phyloP scores from a whole-genome alignment of 371 early-diverging fungal species.

The Batrachochytrium dendrobatidis region DNA sequence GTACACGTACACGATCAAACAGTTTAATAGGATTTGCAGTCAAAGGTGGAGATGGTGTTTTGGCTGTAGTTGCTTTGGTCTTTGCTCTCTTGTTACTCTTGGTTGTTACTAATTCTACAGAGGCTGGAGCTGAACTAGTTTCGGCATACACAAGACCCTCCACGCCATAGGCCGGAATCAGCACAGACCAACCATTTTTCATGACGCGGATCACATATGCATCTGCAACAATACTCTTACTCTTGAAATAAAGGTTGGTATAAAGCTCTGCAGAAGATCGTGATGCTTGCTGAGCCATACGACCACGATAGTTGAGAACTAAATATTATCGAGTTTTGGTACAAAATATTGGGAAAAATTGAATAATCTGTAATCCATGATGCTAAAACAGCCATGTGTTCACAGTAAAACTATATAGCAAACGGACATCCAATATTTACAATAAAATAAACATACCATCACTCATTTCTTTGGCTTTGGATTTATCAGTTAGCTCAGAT shows the following conservation, averaged over 20 bases:
- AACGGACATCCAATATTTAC: background rate
- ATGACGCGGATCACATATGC: conserved; percentile 86
- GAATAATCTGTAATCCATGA: no score
- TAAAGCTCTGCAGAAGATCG: conserved; percentile 90
- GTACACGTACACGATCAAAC: conserved; percentile 70
- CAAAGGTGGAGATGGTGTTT: conserved; percentile 31
- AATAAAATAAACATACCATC: conserved; percentile 49
- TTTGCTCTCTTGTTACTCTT: no score
- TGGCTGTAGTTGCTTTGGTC: conserved; percentile 39
- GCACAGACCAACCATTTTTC: conserved; percentile 87
- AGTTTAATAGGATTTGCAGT: conserved; percentile 51
- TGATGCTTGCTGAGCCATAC: conserved; percentile 92
- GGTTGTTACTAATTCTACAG: conserved; percentile 9
- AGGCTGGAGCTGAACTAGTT: conserved; percentile 6
- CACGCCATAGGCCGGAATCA: conserved; percentile 90
- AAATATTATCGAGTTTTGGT: background rate
- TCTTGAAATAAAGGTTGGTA: conserved; percentile 89
- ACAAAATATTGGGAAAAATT: background rate
- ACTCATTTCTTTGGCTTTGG: conserved; percentile 67
- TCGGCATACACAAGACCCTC: conserved; percentile 86
- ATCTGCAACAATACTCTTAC: conserved; percentile 71
- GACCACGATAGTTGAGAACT: conserved; percentile 89
- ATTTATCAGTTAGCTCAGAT: conserved; percentile 73
- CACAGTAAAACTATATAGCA: background rate
- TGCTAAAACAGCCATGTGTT: no score